phyloP scores from a whole-genome alignment of 1,139 yeast species.

The Lodderomyces oxycetoniae region DNA sequence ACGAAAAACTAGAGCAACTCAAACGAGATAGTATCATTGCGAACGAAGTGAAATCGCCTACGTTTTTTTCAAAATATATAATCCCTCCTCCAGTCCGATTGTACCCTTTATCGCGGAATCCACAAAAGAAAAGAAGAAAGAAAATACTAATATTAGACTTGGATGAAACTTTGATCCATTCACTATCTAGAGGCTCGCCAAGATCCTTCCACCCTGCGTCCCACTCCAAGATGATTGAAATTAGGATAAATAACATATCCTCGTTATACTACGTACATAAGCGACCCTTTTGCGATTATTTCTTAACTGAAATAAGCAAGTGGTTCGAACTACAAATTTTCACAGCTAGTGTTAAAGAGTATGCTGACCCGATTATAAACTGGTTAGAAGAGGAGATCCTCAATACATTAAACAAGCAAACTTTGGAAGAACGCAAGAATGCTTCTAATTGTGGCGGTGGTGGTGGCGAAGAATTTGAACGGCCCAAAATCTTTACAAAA shows the following conservation, averaged over 20 bases:
- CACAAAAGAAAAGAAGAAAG: slow-evolving; percentile 31
- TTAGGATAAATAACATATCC: slow-evolving; percentile 62
- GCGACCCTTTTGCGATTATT: slow-evolving; percentile 86
- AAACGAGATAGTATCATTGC: slow-evolving; percentile 37
- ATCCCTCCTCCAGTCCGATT: slow-evolving; percentile 47
- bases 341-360: slow-evolving; percentile 91
- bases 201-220: slow-evolving; percentile 46
- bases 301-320: slow-evolving; percentile 67
- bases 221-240: slow-evolving; percentile 77
- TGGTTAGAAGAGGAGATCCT: slow-evolving; percentile 56
- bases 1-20: slow-evolving; percentile 40
- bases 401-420: slow-evolving; percentile 11
- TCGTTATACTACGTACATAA: slow-evolving; percentile 87
- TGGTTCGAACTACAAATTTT: slow-evolving; percentile 90
- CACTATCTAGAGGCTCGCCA: slow-evolving; percentile 63
- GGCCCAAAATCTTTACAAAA: slow-evolving; percentile 37
- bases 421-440: too few species aligned
- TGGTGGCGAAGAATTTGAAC: not conserved
- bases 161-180: slow-evolving; percentile 92
- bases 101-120: slow-evolving; percentile 41
- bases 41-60: slow-evolving; percentile 55
- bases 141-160: slow-evolving; percentile 82
- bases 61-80: slow-evolving; percentile 44
- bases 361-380: slow-evolving; percentile 95
- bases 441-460: not conserved